Percentiles rank a stretch among this genome's conserved stretches.
phyloP scores from a whole-genome alignment of 2,329 filamentous ascomycete genomes.

The Exophiala bonariae region DNA sequence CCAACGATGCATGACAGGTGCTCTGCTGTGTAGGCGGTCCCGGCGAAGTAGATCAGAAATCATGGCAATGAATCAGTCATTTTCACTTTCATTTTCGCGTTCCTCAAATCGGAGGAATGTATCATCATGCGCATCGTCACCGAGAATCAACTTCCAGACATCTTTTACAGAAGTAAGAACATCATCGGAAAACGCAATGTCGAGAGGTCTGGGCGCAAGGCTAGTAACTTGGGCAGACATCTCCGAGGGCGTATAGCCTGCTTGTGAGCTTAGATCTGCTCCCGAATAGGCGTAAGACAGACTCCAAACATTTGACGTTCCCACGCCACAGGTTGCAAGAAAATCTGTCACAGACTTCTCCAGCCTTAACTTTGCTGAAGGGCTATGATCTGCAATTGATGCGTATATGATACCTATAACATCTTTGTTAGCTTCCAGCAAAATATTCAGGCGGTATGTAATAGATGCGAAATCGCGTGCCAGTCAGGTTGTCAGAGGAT shows the following conservation, averaged over 20 bases:
- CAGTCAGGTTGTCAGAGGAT: constrained; percentile 86
- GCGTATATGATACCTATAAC: constrained; percentile 59
- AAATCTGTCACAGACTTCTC: constrained; percentile 16
- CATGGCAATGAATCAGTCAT: neutral
- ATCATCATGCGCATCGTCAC: constrained; percentile 48
- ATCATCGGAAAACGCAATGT: constrained; percentile 73
- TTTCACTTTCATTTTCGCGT: constrained; percentile 16
- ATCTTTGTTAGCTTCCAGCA: constrained; percentile 15
- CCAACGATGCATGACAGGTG: too few relatives aligned
- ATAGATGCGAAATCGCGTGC: constrained; percentile 34
- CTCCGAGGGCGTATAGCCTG: constrained; percentile 21
- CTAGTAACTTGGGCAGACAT: constrained; percentile 45
- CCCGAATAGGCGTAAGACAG: constrained; percentile 48
- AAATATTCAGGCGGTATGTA: neutral
- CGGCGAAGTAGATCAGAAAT: too few relatives aligned
- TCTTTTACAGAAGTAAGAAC: constrained; percentile 66
- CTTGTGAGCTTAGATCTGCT: constrained; percentile 48
- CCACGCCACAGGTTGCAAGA: constrained; percentile 9
- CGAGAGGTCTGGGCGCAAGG: constrained; percentile 61
- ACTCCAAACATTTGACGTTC: constrained; percentile 20
- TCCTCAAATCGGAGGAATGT: constrained; percentile 54
- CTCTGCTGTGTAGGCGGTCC: too few relatives aligned
- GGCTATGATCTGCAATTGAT: constrained; percentile 34
- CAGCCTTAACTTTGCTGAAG: constrained; percentile 13
- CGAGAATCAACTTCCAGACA: constrained; percentile 68